A percentile compares a stretch with the other conserved stretches of the same genome.
phyloP scores from a whole-genome alignment of 2,329 filamentous ascomycete species.

The Verticillium klebahnii region DNA sequence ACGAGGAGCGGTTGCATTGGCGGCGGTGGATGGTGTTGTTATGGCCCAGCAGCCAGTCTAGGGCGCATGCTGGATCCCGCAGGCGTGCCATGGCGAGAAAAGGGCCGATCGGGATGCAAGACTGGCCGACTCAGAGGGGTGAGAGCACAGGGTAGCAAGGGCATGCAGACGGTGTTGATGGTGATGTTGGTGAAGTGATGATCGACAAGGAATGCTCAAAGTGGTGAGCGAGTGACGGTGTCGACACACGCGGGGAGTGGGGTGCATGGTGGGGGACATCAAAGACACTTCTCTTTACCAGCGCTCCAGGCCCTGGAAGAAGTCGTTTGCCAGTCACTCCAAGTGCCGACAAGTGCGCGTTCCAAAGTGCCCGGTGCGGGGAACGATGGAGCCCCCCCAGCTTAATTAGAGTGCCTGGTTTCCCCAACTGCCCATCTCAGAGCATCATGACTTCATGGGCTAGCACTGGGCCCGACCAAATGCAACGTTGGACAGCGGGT shows the following conservation, averaged over 20 bases:
- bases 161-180: no score
- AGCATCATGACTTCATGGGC: neutral
- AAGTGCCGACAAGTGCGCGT: neutral
- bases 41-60: neutral
- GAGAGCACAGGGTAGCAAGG: neutral
- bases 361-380: neutral
- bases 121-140: neutral
- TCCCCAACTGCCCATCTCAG: neutral
- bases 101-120: slow-evolving; percentile 2
- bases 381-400: neutral
- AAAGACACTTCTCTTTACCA: neutral
- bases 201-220: neutral
- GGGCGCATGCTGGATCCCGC: neutral
- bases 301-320: neutral
- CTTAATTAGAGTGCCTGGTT: neutral
- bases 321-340: neutral
- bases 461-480: neutral
- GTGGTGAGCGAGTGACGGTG: neutral
- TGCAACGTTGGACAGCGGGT: neutral
- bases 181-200: neutral
- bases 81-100: neutral
- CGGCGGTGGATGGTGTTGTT: neutral
- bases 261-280: neutral
- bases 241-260: neutral
- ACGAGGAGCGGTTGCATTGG: neutral